Percentiles rank a stretch among this genome's conserved stretches.
Conservation (phyloP, 2,329 filamentous ascomycete species). For the Ceratocystis cacaofunesta region DNA sequence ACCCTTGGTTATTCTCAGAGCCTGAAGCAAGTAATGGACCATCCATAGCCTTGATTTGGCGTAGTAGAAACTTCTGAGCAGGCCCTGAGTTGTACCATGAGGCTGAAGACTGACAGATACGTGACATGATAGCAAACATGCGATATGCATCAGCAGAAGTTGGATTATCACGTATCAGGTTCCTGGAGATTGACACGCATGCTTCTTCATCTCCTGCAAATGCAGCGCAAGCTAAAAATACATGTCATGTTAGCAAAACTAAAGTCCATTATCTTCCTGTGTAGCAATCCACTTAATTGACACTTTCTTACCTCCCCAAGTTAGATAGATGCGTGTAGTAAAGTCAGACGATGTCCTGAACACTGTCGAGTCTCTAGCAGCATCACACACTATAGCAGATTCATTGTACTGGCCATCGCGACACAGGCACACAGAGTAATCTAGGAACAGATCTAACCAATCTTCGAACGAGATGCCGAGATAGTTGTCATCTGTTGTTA, state of each 20-base stretch:
- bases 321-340: constrained; percentile 58
- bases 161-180: constrained; percentile 69
- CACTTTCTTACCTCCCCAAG: constrained; percentile 50
- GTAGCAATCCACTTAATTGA: not conserved
- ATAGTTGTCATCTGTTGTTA: constrained; percentile 32
- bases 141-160: constrained; percentile 72
- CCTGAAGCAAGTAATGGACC: constrained; percentile 27
- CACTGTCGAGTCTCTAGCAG: constrained; percentile 64
- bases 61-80: constrained; percentile 78
- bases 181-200: constrained; percentile 57
- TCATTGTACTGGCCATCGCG: constrained; percentile 50
- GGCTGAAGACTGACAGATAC: constrained; percentile 56
- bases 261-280: not conserved
- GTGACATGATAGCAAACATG: constrained; percentile 64
- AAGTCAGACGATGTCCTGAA: constrained; percentile 58
- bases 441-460: constrained; percentile 83
- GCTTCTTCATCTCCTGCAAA: constrained; percentile 65
- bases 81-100: constrained; percentile 68
- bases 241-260: constrained; percentile 1
- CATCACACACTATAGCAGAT: constrained; percentile 66
- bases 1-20: constrained; percentile 16
- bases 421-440: constrained; percentile 68
- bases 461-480: constrained; percentile 66
- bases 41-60: constrained; percentile 88
- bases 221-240: constrained; percentile 56